phyloP scores from a whole-genome alignment of 169 alveolate species.

The Plasmodium gaboni region DNA sequence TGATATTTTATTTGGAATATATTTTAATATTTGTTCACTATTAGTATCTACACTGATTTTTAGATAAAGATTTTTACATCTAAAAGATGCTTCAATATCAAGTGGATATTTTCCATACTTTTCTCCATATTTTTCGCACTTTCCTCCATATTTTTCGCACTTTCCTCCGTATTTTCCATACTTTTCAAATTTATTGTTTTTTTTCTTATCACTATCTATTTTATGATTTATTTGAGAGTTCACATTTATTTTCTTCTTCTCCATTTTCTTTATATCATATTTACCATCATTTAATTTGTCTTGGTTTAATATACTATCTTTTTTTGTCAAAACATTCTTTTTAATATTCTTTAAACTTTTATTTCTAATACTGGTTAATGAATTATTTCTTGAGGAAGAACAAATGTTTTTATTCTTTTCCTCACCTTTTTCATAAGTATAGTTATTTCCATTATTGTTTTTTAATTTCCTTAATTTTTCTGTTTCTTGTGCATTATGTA shows the following conservation, averaged over 20 bases:
- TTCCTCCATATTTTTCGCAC: too few relatives aligned
- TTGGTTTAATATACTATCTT: not conserved
- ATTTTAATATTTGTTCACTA: slow-evolving; percentile 61
- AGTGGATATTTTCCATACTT: slow-evolving; percentile 41
- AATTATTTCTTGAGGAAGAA: slow-evolving; percentile 12
- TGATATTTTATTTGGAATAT: slow-evolving; percentile 21
- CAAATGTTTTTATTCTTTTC: not conserved
- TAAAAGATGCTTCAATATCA: slow-evolving; percentile 43
- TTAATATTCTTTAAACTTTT: not conserved
- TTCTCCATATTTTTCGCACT: too few relatives aligned
- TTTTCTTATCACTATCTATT: slow-evolving; percentile 9
- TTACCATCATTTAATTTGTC: slow-evolving; percentile 2
- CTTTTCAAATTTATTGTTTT: not conserved
- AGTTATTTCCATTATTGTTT: slow-evolving; percentile 5
- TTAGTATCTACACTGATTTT: slow-evolving; percentile 65
- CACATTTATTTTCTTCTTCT: slow-evolving; percentile 11
- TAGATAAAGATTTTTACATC: slow-evolving; percentile 55
- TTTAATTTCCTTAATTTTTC: not conserved
- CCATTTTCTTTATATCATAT: slow-evolving; percentile 17
- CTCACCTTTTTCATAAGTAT: slow-evolving; percentile 9
- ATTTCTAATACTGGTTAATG: not conserved
- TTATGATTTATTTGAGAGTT: slow-evolving; percentile 9
- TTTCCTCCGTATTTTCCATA: too few relatives aligned
- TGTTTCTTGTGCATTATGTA: not conserved
- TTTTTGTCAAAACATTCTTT: slow-evolving; percentile 11